Evolutionary conservation across 2,329 filamentous ascomycete genomes (phyloP), one percentile per base, ranked within the genome.

Genomic region (Fusarium aywerte): DNA sequence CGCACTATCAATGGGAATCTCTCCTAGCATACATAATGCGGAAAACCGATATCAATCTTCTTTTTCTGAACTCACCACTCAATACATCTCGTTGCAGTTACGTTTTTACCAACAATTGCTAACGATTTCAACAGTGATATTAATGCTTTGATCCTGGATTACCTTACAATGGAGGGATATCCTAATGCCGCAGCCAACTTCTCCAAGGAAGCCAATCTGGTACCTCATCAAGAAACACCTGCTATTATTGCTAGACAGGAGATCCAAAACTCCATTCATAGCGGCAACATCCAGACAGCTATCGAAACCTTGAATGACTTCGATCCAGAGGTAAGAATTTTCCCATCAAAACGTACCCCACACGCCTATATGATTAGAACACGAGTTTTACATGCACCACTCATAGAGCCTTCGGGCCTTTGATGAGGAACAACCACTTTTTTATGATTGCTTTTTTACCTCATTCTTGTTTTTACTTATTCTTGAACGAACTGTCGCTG

Each of bases 1-100:
- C 84, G 85, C 82, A 82, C 85, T 89, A 90, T 92, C 90, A 96
- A 97, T 99, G 96, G 96, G 96, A 99, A 99, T 99, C 96, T 99
- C 96, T 99, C 96, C 91, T 92, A 98, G 92, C 86, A 88, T 83
- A 81, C 78, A 82, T 79, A 81, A 86, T 99, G 96, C 92, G 90
- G 96, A 99, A 93, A 89, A 80, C 84, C 82, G 85, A 90, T 92
- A 79, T 78, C 65, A 72, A 77, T 78, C 74, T 89, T 92, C 88
- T 90, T 88, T 89, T 88, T 82, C 86, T 85, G 89, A 77, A 50
- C 38, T 42, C 61, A 57, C 58, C 50, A 55, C 31, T 29, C 20
- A 49, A 50, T 50, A 27, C 16, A 27, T 45, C 39, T 25, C 60
- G 56, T 43, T 44, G 44, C 44, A 42, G 32, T 21, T 25, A 7